Base-by-base conservation (phyloP, 2,329 filamentous ascomycete species). In the Botrytis deweyae region DNA sequence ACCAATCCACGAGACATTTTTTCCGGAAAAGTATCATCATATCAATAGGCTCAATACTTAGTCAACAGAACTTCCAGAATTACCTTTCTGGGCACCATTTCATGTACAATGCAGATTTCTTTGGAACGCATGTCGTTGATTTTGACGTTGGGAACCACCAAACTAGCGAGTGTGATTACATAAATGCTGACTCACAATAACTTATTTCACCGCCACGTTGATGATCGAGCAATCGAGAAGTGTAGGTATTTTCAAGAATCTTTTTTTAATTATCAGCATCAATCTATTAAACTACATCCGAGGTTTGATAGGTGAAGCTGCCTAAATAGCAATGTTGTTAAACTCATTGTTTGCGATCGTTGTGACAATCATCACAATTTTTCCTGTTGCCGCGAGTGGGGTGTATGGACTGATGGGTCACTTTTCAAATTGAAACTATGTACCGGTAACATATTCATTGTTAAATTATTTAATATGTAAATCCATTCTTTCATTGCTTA, bases 151-250 rank as follows among this genome's bases (percentile, higher is more conserved):
- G 49, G 29, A 29, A 29, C 29, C 29, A 29, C 29, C 29, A 33
- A 22, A 33, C 36, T 58, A 68, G 66, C 29, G 66, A 42, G 12
- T 10, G 2, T 68, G 66, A 58, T 68, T 68, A 68, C 66, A 58
- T 68, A 68, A 68, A 33, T 42, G n/a, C 36, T 68, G 49, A 68
- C 66, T 58, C 25, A 29, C 9, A 29, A 4, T 4, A 4, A 10
- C 1, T 20, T 9, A 25, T 22, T 7, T 29, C 14, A 55, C 22
- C 49, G 25, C 22, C 4, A 52, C 46, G 25, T 52, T 25, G 22
- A 52, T 25, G 22, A 25, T 12, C 8, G n/a, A 16, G 6, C 52
- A 55, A 18, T 18, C 52, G n/a, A 16, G n/a, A 18, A 8, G n/a
- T 55, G n/a, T 14, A 29, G 29, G 29, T 2, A 29, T 29, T 55